phyloP scores from a whole-genome alignment of 805 yeast species.

The Geotrichum ghanense region DNA sequence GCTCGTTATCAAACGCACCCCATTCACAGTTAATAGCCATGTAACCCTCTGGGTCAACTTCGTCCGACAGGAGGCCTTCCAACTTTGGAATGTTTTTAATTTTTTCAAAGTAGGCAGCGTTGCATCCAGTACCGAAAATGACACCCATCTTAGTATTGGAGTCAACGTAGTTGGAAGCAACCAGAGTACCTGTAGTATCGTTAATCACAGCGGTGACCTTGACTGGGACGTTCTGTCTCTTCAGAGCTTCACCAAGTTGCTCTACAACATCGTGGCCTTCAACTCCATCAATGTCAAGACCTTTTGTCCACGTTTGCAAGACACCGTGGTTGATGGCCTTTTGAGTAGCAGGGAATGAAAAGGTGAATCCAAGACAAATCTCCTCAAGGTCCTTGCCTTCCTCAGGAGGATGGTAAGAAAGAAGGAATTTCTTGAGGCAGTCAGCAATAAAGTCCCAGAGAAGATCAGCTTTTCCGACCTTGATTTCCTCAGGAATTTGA shows the following conservation, averaged over 20 bases:
- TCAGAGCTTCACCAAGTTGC: constrained; percentile 69
- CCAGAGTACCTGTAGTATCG: constrained; percentile 95
- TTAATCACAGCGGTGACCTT: constrained; percentile 85
- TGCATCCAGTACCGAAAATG: constrained; percentile 95
- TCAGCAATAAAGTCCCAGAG: constrained; percentile 82
- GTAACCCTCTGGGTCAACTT: constrained; percentile 49
- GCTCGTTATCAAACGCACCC: constrained; percentile 95
- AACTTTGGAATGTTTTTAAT: constrained; percentile 69
- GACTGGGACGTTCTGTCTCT: constrained; percentile 57
- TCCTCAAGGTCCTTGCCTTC: constrained; percentile 31
- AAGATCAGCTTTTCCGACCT: constrained; percentile 66
- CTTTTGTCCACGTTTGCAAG: constrained; percentile 95
- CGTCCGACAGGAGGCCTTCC: constrained; percentile 54
- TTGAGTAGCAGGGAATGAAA: constrained; percentile 75
- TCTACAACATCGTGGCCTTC: constrained; percentile 94
- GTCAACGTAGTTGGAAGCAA: constrained; percentile 89
- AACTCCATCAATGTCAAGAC: constrained; percentile 85
- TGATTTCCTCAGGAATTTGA: constrained; percentile 61
- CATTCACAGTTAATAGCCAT: constrained; percentile 98
- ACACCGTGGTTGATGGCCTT: constrained; percentile 72
- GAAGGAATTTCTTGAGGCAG: constrained; percentile 59
- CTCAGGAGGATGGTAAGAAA: constrained; percentile 39
- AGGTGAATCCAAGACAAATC: constrained; percentile 86
- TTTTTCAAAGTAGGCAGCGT: constrained; percentile 88
- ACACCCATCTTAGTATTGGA: constrained; percentile 86